Percentiles rank a stretch among this genome's conserved stretches.
These are phyloP conservation scores for Microthlaspi erraticum DNA, from an alignment of 345 rosid species.

Conservation along the genomic window DNA sequence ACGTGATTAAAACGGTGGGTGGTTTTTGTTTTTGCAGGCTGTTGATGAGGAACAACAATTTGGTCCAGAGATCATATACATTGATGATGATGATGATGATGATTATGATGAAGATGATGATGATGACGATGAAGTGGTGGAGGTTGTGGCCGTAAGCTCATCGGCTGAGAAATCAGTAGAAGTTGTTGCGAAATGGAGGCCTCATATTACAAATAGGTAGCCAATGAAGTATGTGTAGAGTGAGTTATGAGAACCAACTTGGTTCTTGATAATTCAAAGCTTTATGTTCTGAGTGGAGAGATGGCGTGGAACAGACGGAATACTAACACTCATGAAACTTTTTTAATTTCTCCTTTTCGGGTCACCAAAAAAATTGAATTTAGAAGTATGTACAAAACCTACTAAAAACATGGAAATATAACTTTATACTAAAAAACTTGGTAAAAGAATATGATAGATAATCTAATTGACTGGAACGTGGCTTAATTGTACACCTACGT, in stretches of 20 bases:
- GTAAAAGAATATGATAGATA: no score
- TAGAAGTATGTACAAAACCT: no score
- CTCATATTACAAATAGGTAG: constrained; percentile 59
- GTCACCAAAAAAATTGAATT: no score
- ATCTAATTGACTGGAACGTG: no score
- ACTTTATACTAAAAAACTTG: no score
- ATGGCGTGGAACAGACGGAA: neutral
- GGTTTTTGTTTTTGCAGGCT: constrained; percentile 12
- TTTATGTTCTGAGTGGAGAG: neutral
- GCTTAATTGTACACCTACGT: no score
- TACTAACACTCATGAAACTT: no score
- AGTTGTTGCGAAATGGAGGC: constrained; percentile 43
- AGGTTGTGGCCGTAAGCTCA: constrained; percentile 23
- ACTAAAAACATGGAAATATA: no score
- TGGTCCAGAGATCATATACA: neutral
- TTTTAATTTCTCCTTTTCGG: no score
- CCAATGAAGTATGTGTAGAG: constrained; percentile 65
- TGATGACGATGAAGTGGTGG: constrained; percentile 18
- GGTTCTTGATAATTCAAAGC: neutral
- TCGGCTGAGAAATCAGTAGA: neutral
- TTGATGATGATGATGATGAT: constrained; percentile 14
- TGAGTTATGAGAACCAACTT: constrained; percentile 27
- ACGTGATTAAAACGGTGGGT: neutral
- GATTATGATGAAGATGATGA: constrained; percentile 3
- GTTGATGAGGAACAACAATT: neutral